Evolutionary conservation across 495 filamentous ascomycete species (phyloP), one percentile per base, ranked within the genome.

Genomic region (Hypoxylon perforatum): DNA sequence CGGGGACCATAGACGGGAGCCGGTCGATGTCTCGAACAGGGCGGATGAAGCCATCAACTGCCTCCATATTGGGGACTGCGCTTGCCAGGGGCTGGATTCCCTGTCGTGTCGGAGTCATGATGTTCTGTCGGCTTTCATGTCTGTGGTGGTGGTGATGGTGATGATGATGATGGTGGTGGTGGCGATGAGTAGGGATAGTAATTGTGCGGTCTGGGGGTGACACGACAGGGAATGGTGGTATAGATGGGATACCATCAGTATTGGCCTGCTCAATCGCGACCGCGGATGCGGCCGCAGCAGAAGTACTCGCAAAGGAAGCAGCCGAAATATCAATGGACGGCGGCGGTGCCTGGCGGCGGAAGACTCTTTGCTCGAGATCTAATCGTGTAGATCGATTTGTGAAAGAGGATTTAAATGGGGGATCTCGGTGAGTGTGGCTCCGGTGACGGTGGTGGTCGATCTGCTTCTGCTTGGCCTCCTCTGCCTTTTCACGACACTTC

Each of bases 1-100:
- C 85, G 1, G 92, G 89, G 28, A 92, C 77, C 87, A 96, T 95
- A 57, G 91, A 94, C 11, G 91, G 91, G 15, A 97, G 84, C 49
- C 94, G 88, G 69, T 97, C 94, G 36, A 85, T 83, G 73, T 97
- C 94, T 57, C 93, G 90, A 28, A 97, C 89, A 14, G 92, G 92
- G 17, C 92, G 86, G 61, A 87, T 85, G 74, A 96, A 94, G 10
- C 86, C 87, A 74, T 94, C 92, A 23, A 84, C 77, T 9, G 85
- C 79, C 71, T 95, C 92, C 83, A 92, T 92, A 1, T 88, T 84
- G 1, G 89, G 88, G 44, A 91, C 82, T 4, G 90, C 84, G 1
- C 90, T 86, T 15, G 89, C 86, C 30, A 91, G 79, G 23, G 91
- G 84, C 69, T 92, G 90, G 45, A 89, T 82, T 12, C 77, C 77